Evolutionary conservation across 1,284 basidiomycete genomes (phyloP), one percentile per base, ranked within the genome.

Genomic region (Xerocomus nothofagi): DNA sequence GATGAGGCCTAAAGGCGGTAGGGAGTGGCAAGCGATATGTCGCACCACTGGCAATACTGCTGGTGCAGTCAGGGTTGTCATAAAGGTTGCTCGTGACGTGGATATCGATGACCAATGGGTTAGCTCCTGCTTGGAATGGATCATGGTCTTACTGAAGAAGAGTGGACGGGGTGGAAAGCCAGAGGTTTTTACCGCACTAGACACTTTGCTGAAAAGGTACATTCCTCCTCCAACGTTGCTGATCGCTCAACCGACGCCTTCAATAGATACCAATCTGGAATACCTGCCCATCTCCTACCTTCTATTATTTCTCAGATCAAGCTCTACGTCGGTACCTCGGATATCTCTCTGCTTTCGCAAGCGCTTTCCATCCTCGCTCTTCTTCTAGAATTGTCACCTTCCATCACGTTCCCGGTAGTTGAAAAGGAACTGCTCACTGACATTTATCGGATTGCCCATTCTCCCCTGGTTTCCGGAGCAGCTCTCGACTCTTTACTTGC

Each of bases 1-100:
- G 15, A 73, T 85, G 37, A 77, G 67, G 57, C 65, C 68, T 2
- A 86, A 85, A 64, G 77, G 78, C 40, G 75, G 79, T 42, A 82
- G 78, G 55, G 89, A 91, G 57, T 91, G 89, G 88, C 85, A 88
- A 39, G 81, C 80, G 5, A 84, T 98, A 47, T 88, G 96, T 61
- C 79, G 86, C 39, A 79, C 83, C 4, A 82, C 86, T 3, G 86
- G 95, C 1, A 80, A 84, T 57, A 82, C 82, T 4, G 82, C 86
- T 15, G 80, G 82, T 34, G 83, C 85, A 17, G 84, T 91, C 41
- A 82, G 75, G 59, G 86, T 89, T 17, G 81, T 90, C 30, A 82
- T 77, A 6, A 82, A 82, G 54, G 88, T 91, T 11, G 86, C 86
- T 15, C 76, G 67, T 44, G 82, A 86, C 53, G 84, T 85, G 17